Evolutionary conservation across 2,329 filamentous ascomycete species (phyloP).

Genomic region (Cercospora beticola): DNA sequence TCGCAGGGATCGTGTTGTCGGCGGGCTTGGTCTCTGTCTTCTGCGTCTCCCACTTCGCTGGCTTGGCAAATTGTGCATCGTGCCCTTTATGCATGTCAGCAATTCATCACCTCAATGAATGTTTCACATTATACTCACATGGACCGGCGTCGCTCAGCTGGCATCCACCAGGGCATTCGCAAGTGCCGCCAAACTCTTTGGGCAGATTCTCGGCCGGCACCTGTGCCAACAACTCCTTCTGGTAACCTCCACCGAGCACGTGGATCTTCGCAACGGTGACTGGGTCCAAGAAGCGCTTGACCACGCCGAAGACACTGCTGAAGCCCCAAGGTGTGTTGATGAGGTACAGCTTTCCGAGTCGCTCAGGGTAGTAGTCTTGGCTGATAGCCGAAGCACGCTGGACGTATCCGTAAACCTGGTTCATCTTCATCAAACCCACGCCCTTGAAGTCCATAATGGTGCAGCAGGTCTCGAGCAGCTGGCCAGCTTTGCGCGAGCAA

Average conservation of each 20-base stretch:
- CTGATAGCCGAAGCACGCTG: constrained; percentile 81
- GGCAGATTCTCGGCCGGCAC: constrained; percentile 89
- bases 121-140: constrained; percentile 52
- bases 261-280: constrained; percentile 97
- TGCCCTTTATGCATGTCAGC: constrained; percentile 47
- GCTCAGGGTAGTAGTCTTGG: constrained; percentile 99
- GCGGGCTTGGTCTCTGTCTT: constrained; percentile 36
- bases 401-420: constrained; percentile 85
- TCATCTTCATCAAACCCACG: constrained; percentile 77
- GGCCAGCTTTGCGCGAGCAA: constrained; percentile 86
- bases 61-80: constrained; percentile 65
- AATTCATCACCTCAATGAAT: not conserved
- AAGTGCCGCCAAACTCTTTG: constrained; percentile 78
- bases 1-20: constrained; percentile 36
- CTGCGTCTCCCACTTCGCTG: constrained; percentile 49
- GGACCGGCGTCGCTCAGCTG: constrained; percentile 84
- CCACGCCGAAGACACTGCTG: constrained; percentile 75
- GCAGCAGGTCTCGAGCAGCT: constrained; percentile 95
- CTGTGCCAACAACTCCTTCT: constrained; percentile 80
- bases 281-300: constrained; percentile 94
- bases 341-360: constrained; percentile 90
- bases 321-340: constrained; percentile 99
- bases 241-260: constrained; percentile 77
- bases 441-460: constrained; percentile 98
- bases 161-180: constrained; percentile 80